phyloP scores from a whole-genome alignment of 148 eudicot species.

The Polygonum maritimum region DNA sequence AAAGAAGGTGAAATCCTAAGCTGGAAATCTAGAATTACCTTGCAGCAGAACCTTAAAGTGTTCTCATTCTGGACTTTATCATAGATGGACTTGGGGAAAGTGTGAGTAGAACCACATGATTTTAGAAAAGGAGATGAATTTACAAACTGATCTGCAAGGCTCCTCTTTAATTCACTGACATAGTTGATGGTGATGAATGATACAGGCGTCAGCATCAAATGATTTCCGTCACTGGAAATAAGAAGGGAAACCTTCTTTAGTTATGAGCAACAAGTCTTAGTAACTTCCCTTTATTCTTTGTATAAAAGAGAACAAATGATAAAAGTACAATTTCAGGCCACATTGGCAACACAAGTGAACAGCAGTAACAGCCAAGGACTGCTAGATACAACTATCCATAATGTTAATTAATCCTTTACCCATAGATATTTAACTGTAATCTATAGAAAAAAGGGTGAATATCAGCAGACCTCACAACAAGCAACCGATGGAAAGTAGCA shows the following conservation, averaged over 20 bases:
- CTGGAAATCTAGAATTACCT: constrained; percentile 29
- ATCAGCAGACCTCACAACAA: constrained; percentile 42
- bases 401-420: not conserved
- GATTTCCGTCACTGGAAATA: constrained; percentile 42
- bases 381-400: constrained; percentile 2
- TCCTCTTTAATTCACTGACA: constrained; percentile 12
- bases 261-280: not conserved
- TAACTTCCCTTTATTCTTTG: not conserved
- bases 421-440: not conserved
- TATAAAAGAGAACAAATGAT: not conserved
- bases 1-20: not conserved
- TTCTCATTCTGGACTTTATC: constrained; percentile 24
- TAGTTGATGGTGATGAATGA: constrained; percentile 57
- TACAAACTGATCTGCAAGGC: constrained; percentile 4
- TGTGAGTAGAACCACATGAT: constrained; percentile 13
- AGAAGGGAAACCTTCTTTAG: constrained; percentile 2
- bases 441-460: not conserved
- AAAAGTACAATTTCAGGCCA: not conserved
- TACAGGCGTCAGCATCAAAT: constrained; percentile 50
- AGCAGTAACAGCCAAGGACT: not conserved
- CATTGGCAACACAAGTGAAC: not conserved
- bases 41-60: constrained; percentile 47
- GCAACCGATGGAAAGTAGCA: constrained; percentile 67
- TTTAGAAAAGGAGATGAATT: constrained; percentile 16
- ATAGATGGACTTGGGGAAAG: constrained; percentile 28